These are phyloP conservation scores for Podaxis sp. DNA, from an alignment of 768 basidiomycete genomes.

Conservation along the genomic window DNA sequence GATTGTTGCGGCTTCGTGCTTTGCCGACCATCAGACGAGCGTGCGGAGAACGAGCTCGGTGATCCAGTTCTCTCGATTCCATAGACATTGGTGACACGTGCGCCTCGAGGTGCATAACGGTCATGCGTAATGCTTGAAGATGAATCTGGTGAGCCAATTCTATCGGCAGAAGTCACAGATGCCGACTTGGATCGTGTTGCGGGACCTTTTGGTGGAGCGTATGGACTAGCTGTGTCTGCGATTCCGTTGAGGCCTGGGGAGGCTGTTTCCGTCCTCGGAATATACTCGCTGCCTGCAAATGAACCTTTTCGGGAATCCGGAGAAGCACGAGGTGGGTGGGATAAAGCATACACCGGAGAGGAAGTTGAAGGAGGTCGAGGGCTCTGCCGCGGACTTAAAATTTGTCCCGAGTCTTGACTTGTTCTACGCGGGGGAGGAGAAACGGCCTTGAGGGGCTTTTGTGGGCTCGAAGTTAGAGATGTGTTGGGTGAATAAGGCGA, in stretches of 20 bases:
- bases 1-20: slow-evolving; percentile 16
- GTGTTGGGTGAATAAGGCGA: not conserved
- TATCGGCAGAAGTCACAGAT: not conserved
- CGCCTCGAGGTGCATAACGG: slow-evolving; percentile 34
- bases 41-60: slow-evolving; percentile 22
- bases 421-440: not conserved
- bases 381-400: slow-evolving; percentile 2
- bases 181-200: not conserved
- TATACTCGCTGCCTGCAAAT: not conserved
- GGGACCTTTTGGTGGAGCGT: slow-evolving; percentile 8
- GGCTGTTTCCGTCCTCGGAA: slow-evolving; percentile 2
- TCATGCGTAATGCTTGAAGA: slow-evolving; percentile 20
- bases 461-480: not conserved
- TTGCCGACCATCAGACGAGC: slow-evolving; percentile 25
- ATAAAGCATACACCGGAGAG: not conserved
- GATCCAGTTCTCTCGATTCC: slow-evolving; percentile 30
- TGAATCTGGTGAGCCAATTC: not conserved
- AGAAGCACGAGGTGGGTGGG: slow-evolving; percentile 1
- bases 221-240: not conserved
- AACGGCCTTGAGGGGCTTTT: not conserved
- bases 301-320: not conserved
- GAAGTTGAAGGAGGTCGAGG: not conserved
- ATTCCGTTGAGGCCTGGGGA: not conserved
- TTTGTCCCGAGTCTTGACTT: not conserved
- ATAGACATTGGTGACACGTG: slow-evolving; percentile 20